A percentile compares a stretch with the other conserved stretches of the same genome.
Conservation (phyloP, 164 flowering plant genomes). For the Stephania yunnanensis region DNA sequence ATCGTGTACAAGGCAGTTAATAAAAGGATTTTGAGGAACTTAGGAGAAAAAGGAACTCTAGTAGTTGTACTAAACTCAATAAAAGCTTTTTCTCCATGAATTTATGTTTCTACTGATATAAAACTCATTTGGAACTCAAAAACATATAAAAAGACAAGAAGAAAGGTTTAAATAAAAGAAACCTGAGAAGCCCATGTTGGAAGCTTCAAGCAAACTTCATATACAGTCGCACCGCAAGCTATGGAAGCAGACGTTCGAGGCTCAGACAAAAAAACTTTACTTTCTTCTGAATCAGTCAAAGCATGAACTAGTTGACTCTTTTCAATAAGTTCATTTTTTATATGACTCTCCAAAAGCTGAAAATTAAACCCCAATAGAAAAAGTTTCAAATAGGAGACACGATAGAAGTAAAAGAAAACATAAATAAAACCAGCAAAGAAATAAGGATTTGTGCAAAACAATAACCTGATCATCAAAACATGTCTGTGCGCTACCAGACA, state of each 20-base stretch:
- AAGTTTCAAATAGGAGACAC: neutral
- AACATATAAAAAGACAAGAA: neutral
- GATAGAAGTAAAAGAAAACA: neutral
- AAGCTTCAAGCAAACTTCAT: slow-evolving; percentile 82
- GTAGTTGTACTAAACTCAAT: no score
- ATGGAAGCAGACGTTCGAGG: slow-evolving; percentile 76
- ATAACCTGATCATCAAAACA: slow-evolving; percentile 89
- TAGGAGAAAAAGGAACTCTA: no score
- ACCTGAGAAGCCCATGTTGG: slow-evolving; percentile 97
- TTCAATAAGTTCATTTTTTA: slow-evolving; percentile 75
- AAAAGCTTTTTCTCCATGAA: no score
- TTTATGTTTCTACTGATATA: neutral
- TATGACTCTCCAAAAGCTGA: slow-evolving; percentile 78
- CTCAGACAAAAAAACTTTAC: slow-evolving; percentile 36
- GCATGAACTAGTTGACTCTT: slow-evolving; percentile 71
- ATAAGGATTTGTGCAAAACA: neutral
- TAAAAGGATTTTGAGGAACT: no score
- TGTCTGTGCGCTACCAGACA: slow-evolving; percentile 89
- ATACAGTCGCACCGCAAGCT: slow-evolving; percentile 84
- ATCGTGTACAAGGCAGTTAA: no score
- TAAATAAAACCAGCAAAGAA: neutral
- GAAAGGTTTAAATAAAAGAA: neutral
- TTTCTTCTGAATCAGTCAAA: slow-evolving; percentile 41
- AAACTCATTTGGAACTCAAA: neutral
- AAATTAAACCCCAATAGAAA: slow-evolving; percentile 6